Conservation (phyloP, 306 rosid genomes). For the Adenanthera pavonina region DNA sequence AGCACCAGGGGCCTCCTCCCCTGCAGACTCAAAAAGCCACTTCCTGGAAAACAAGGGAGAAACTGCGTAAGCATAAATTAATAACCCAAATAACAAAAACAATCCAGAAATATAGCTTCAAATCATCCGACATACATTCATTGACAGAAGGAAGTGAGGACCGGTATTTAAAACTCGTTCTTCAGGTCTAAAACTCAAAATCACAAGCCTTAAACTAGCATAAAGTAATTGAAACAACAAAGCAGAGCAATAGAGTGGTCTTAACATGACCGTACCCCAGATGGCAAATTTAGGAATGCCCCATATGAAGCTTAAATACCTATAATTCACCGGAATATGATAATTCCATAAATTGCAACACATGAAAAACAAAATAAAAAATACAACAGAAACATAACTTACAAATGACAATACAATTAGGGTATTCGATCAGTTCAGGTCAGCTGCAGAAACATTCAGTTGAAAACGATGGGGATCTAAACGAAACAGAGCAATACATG, state of each 20-base stretch:
- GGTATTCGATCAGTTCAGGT: conserved; percentile 46
- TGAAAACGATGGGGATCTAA: conserved; percentile 55
- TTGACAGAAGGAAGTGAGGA: conserved; percentile 1
- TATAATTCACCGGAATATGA: neutral
- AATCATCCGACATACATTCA: conserved; percentile 28
- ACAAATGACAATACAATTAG: conserved; percentile 36
- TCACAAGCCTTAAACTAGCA: conserved; percentile 24
- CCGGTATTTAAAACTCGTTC: neutral
- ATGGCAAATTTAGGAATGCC: conserved; percentile 27
- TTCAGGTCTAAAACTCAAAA: conserved; percentile 31
- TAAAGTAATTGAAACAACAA: conserved; percentile 17
- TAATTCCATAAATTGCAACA: conserved; percentile 14
- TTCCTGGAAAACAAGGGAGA: neutral
- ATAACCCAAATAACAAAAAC: conserved; percentile 11
- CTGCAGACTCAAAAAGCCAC: conserved; percentile 37
- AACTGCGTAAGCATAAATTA: neutral
- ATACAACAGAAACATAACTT: conserved; percentile 10
- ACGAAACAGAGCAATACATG: conserved; percentile 61
- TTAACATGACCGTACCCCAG: conserved; percentile 28
- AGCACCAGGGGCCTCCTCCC: conserved; percentile 39
- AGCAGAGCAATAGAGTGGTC: conserved; percentile 14
- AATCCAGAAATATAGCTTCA: conserved; percentile 31
- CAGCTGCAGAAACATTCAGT: conserved; percentile 43
- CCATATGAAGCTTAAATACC: conserved; percentile 21
- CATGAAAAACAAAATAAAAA: neutral